Conservation (phyloP, 75 land plant genomes). For the Cupressus sempervirens region DNA sequence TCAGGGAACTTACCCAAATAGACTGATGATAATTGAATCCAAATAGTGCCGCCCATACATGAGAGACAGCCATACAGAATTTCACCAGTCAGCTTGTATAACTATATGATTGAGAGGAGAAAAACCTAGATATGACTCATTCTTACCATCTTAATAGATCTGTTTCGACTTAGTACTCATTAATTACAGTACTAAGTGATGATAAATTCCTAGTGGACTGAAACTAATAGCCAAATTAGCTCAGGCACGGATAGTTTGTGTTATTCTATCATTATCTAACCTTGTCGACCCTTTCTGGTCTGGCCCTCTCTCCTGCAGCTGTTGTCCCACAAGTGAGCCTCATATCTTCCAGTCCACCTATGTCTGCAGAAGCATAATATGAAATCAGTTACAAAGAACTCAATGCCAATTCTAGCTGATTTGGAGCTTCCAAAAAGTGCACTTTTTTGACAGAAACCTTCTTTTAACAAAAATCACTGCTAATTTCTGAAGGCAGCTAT, state of each 20-base stretch:
- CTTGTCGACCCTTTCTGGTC: slow-evolving; percentile 71
- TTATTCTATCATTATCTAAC: slow-evolving; percentile 11
- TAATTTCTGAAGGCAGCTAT: neutral
- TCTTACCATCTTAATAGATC: neutral
- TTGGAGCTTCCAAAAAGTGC: too few relatives aligned
- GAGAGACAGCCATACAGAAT: slow-evolving; percentile 1
- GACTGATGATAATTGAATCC: slow-evolving; percentile 7
- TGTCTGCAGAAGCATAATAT: slow-evolving; percentile 17
- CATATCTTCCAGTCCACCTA: slow-evolving; percentile 53
- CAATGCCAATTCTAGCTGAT: neutral
- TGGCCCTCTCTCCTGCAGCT: slow-evolving; percentile 65
- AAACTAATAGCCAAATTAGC: neutral
- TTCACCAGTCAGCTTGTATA: neutral
- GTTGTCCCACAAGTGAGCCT: slow-evolving; percentile 70
- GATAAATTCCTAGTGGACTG: neutral
- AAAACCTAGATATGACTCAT: neutral
- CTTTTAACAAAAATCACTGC: neutral
- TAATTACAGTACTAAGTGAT: neutral
- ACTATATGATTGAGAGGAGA: neutral
- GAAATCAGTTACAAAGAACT: neutral
- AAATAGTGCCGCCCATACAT: neutral
- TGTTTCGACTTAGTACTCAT: too few relatives aligned
- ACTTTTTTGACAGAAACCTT: too few relatives aligned
- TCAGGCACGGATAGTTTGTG: neutral
- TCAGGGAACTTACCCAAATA: slow-evolving; percentile 15